phyloP scores from a whole-genome alignment of 306 rosid genomes.

The Parietaria judaica region DNA sequence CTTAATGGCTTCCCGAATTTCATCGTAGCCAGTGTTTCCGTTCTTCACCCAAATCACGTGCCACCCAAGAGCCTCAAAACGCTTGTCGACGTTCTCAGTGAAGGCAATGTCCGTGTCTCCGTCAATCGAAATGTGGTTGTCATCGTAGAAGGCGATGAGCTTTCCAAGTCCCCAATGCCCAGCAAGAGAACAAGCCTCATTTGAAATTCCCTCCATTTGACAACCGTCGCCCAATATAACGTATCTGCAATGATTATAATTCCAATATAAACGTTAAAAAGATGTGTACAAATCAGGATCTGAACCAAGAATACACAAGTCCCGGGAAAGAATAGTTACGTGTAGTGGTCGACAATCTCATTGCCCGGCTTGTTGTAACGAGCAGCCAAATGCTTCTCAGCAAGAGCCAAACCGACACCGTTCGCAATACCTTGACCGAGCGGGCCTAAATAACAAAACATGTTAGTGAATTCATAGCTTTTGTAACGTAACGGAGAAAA shows the following conservation, averaged over 20 bases:
- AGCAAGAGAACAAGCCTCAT: slow-evolving; percentile 88
- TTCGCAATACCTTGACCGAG: slow-evolving; percentile 97
- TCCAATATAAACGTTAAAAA: not conserved
- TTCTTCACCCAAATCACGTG: slow-evolving; percentile 97
- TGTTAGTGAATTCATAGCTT: not conserved
- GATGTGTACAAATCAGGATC: not conserved
- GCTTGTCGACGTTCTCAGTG: slow-evolving; percentile 77
- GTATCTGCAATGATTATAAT: slow-evolving; percentile 37
- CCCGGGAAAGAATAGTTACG: slow-evolving; percentile 49
- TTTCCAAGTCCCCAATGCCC: slow-evolving; percentile 99
- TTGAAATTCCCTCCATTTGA: slow-evolving; percentile 95
- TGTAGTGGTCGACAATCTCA: slow-evolving; percentile 88
- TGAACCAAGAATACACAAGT: not conserved
- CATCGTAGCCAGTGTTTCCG: slow-evolving; percentile 91
- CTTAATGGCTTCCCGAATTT: slow-evolving; percentile 90
- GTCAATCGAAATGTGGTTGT: slow-evolving; percentile 96
- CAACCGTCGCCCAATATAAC: slow-evolving; percentile 88
- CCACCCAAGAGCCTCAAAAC: slow-evolving; percentile 98
- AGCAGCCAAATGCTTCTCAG: slow-evolving; percentile 97
- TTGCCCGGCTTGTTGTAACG: slow-evolving; percentile 86
- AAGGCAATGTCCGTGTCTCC: slow-evolving; percentile 92
- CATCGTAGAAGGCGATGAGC: slow-evolving; percentile 89
- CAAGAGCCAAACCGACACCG: slow-evolving; percentile 97
- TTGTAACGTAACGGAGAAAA: not conserved
- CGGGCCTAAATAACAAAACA: slow-evolving; percentile 57